Conservation (phyloP, 148 eudicot genomes). For the Beta vulgaris region DNA sequence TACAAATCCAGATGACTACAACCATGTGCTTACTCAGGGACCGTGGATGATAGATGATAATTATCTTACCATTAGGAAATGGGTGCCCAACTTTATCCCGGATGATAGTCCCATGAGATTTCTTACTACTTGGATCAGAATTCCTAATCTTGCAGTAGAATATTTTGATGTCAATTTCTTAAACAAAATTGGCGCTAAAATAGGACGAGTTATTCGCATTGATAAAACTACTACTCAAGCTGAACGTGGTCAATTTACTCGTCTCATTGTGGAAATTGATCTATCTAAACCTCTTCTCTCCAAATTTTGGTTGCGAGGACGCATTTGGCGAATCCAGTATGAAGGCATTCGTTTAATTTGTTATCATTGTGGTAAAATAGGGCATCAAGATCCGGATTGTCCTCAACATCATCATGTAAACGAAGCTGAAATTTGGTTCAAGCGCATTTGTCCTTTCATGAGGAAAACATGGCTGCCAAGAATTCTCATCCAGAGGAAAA, state of each 20-base stretch:
- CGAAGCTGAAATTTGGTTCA: background rate
- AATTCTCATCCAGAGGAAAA: too few relatives aligned
- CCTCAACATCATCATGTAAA: too few relatives aligned
- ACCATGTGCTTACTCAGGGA: background rate
- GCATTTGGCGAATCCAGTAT: background rate
- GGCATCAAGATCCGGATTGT: background rate
- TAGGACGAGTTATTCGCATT: background rate
- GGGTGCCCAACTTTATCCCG: background rate
- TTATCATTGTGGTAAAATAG: background rate
- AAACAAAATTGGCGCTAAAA: background rate
- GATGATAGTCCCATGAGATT: background rate
- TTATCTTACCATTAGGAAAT: background rate
- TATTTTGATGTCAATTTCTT: background rate
- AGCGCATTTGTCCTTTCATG: too few relatives aligned
- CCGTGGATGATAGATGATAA: background rate
- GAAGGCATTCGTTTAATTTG: background rate
- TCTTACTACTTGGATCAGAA: background rate
- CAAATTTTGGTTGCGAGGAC: background rate
- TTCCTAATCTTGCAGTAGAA: background rate
- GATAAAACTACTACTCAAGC: background rate
- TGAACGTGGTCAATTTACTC: background rate
- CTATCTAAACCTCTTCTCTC: background rate
- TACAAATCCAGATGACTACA: background rate
- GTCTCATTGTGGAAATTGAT: background rate
- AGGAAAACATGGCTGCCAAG: too few relatives aligned